These are phyloP conservation scores for Nothophaeocryptopus gaeumannii DNA, from an alignment of 2,329 filamentous ascomycete genomes.

Conservation along the genomic window DNA sequence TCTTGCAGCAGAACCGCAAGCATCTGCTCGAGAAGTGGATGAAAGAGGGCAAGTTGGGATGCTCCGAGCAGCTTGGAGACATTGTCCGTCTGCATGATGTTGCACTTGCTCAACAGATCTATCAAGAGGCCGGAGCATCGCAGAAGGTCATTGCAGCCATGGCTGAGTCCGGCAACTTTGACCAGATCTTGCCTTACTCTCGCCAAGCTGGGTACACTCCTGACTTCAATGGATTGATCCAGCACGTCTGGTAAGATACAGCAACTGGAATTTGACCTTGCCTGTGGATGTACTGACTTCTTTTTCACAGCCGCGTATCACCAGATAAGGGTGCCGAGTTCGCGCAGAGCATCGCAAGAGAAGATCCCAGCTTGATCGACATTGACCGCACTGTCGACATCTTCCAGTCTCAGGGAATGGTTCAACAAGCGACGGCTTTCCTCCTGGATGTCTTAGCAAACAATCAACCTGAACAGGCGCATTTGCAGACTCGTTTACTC, in stretches of 20 bases:
- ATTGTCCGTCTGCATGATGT: slow-evolving; percentile 87
- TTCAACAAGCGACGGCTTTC: slow-evolving; percentile 98
- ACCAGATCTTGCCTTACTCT: slow-evolving; percentile 91
- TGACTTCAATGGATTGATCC: slow-evolving; percentile 89
- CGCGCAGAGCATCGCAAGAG: slow-evolving; percentile 84
- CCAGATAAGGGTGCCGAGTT: slow-evolving; percentile 95
- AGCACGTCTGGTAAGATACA: slow-evolving; percentile 73
- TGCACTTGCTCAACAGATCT: slow-evolving; percentile 81
- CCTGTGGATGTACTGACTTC: too few species aligned
- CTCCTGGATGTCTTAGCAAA: slow-evolving; percentile 91
- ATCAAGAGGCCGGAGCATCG: slow-evolving; percentile 83
- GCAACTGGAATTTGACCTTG: slow-evolving; percentile 38
- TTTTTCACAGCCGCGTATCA: too few species aligned
- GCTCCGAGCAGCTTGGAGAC: slow-evolving; percentile 94
- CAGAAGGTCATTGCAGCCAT: slow-evolving; percentile 94
- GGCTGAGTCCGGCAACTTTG: slow-evolving; percentile 93
- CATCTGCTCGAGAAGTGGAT: slow-evolving; percentile 98
- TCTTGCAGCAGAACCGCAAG: slow-evolving; percentile 89
- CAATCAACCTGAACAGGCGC: slow-evolving; percentile 88
- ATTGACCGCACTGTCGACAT: slow-evolving; percentile 94
- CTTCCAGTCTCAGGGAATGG: slow-evolving; percentile 96
- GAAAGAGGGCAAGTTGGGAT: slow-evolving; percentile 90
- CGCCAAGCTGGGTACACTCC: slow-evolving; percentile 82
- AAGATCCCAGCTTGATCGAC: slow-evolving; percentile 83
- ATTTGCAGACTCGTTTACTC: slow-evolving; percentile 87